A percentile compares a stretch with the other conserved stretches of the same genome.
These are phyloP conservation scores for Candida qinlingensis DNA, from an alignment of 805 yeast species.

Conservation along the genomic window DNA sequence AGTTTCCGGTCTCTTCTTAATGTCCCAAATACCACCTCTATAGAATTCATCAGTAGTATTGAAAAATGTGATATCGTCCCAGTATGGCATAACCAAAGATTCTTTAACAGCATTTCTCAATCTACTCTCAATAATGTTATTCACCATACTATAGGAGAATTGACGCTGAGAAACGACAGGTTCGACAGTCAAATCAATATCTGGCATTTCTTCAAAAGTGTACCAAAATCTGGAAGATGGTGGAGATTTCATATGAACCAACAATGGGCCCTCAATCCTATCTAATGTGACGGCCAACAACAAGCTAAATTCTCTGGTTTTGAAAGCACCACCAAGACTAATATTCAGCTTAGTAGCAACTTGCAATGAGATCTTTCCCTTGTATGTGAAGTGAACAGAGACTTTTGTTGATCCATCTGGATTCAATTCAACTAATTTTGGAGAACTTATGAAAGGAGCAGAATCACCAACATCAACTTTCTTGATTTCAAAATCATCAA, in stretches of 20 bases:
- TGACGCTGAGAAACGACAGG: slow-evolving; percentile 89
- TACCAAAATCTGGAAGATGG: slow-evolving; percentile 93
- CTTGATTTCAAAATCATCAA: slow-evolving; percentile 75
- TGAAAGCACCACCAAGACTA: slow-evolving; percentile 70
- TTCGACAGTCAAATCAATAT: slow-evolving; percentile 68
- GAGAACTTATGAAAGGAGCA: slow-evolving; percentile 76
- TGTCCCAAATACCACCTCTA: slow-evolving; percentile 93
- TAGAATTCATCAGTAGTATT: slow-evolving; percentile 62
- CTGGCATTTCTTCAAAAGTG: slow-evolving; percentile 75
- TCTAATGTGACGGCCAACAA: slow-evolving; percentile 64
- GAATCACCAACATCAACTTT: slow-evolving; percentile 71
- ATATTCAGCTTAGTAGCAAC: slow-evolving; percentile 77
- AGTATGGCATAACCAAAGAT: slow-evolving; percentile 75
- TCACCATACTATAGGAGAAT: slow-evolving; percentile 70
- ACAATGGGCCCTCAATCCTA: slow-evolving; percentile 66
- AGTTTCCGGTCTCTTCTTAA: slow-evolving; percentile 22
- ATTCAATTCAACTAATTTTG: slow-evolving; percentile 59
- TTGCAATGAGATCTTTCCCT: slow-evolving; percentile 71
- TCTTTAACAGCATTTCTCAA: slow-evolving; percentile 76
- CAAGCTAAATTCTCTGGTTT: slow-evolving; percentile 67
- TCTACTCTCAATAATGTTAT: slow-evolving; percentile 72
- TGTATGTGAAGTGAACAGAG: slow-evolving; percentile 57
- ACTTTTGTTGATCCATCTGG: slow-evolving; percentile 76
- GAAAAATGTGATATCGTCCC: slow-evolving; percentile 82
- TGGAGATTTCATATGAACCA: slow-evolving; percentile 74